Conservation (phyloP, 768 basidiomycete genomes). For the Strobilomyces dryophilus region DNA sequence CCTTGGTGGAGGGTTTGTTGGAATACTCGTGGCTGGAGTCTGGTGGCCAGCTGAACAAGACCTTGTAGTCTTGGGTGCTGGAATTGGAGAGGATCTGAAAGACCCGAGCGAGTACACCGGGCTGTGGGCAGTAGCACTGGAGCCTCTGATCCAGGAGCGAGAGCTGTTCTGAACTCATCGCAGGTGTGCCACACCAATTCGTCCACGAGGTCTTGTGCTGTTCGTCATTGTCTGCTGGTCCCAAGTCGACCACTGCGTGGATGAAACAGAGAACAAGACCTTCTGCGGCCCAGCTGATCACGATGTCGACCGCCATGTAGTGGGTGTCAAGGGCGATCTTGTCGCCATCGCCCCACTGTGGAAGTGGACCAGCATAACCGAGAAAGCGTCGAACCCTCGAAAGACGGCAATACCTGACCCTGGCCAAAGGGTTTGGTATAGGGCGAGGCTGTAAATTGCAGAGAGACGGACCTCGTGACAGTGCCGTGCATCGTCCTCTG, state of each 20-base stretch:
- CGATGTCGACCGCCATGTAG: slow-evolving; percentile 86
- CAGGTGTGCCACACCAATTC: slow-evolving; percentile 84
- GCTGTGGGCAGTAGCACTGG: slow-evolving; percentile 48
- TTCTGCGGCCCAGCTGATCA: slow-evolving; percentile 86
- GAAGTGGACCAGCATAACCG: slow-evolving; percentile 56
- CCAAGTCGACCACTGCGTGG: slow-evolving; percentile 75
- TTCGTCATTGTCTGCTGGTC: slow-evolving; percentile 70
- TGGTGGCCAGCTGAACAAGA: slow-evolving; percentile 76
- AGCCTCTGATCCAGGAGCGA: slow-evolving; percentile 58
- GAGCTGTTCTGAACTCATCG: slow-evolving; percentile 54
- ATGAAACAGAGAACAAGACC: slow-evolving; percentile 86
- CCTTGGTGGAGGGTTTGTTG: slow-evolving; percentile 39
- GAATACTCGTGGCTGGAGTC: slow-evolving; percentile 42
- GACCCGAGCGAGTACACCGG: slow-evolving; percentile 52
- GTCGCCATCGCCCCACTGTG: slow-evolving; percentile 60
- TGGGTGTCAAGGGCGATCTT: slow-evolving; percentile 65
- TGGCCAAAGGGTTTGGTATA: slow-evolving; percentile 31
- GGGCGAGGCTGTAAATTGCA: slow-evolving; percentile 10
- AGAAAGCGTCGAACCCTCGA: slow-evolving; percentile 68
- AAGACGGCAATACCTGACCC: slow-evolving; percentile 77
- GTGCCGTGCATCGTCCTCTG: slow-evolving; percentile 77
- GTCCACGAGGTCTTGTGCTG: slow-evolving; percentile 71
- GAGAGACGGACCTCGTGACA: slow-evolving; percentile 59
- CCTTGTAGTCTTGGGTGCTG: slow-evolving; percentile 42
- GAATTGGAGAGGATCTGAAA: slow-evolving; percentile 75